Evolutionary conservation across 352 stramenopile genomes (phyloP).

Genomic region (Pythium rishiriense): DNA sequence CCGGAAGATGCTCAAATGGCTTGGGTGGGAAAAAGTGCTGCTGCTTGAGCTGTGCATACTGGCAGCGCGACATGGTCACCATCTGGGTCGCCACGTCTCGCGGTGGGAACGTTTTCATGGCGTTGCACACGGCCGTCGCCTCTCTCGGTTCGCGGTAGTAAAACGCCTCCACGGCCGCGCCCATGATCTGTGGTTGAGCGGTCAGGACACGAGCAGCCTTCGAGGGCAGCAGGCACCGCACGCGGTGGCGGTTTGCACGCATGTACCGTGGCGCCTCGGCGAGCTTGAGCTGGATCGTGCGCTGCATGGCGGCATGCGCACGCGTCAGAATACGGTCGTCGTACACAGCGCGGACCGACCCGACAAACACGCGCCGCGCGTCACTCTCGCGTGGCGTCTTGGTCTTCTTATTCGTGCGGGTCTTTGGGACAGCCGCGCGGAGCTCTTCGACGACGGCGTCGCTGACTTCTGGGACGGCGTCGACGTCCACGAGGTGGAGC

Average conservation of each 20-base stretch:
- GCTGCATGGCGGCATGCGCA: slow-evolving; percentile 23
- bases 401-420: slow-evolving; percentile 1
- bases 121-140: slow-evolving; percentile 42
- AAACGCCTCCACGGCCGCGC: slow-evolving; percentile 38
- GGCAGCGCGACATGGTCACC: slow-evolving; percentile 75
- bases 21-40: slow-evolving; percentile 73
- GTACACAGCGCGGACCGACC: slow-evolving; percentile 10
- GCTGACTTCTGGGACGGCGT: slow-evolving; percentile 9
- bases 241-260: slow-evolving; percentile 29
- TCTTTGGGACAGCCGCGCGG: not conserved
- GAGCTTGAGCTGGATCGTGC: slow-evolving; percentile 23
- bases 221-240: slow-evolving; percentile 30
- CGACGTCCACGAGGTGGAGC: slow-evolving; percentile 24
- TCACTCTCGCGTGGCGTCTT: not conserved
- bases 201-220: slow-evolving; percentile 24
- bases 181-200: slow-evolving; percentile 21
- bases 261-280: slow-evolving; percentile 22
- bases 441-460: not conserved
- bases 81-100: slow-evolving; percentile 16
- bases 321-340: slow-evolving; percentile 17
- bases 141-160: slow-evolving; percentile 44
- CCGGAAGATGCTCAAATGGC: slow-evolving; percentile 37
- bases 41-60: slow-evolving; percentile 83
- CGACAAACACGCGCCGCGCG: not conserved
- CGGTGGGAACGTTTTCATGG: slow-evolving; percentile 58